phyloP scores from a whole-genome alignment of 164 flowering plant species.

The Chimonanthus praecox region DNA sequence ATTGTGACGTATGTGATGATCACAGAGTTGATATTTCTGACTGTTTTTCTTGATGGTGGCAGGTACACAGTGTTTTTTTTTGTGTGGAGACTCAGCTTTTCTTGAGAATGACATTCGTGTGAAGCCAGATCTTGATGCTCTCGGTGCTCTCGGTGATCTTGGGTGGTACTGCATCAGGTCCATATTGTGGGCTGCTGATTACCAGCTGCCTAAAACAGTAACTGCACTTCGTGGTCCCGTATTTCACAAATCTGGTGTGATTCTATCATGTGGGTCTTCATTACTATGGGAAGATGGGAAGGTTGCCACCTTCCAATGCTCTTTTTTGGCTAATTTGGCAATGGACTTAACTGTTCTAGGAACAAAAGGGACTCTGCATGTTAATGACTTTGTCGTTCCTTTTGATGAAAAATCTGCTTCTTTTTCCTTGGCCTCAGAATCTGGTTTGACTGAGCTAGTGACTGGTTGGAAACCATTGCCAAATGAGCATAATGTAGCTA shows the following conservation, averaged over 20 bases:
- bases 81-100: slow-evolving; percentile 15
- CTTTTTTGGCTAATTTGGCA: slow-evolving; percentile 24
- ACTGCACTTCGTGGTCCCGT: slow-evolving; percentile 23
- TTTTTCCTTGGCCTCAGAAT: slow-evolving; percentile 12
- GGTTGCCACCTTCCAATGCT: slow-evolving; percentile 36
- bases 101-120: slow-evolving; percentile 32
- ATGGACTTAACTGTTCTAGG: slow-evolving; percentile 28
- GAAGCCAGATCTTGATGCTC: slow-evolving; percentile 38
- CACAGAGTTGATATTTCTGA: not conserved
- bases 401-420: slow-evolving; percentile 18
- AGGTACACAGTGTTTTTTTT: slow-evolving; percentile 29
- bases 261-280: slow-evolving; percentile 28
- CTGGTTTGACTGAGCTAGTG: slow-evolving; percentile 20
- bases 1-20: not conserved
- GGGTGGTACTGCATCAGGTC: slow-evolving; percentile 49
- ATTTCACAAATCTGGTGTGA: slow-evolving; percentile 32
- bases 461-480: slow-evolving; percentile 24
- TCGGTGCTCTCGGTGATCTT: slow-evolving; percentile 39
- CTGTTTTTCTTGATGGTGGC: not conserved
- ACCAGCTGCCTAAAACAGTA: slow-evolving; percentile 36
- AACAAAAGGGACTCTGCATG: slow-evolving; percentile 22
- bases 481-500: slow-evolving; percentile 13
- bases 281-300: slow-evolving; percentile 38
- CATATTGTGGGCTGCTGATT: slow-evolving; percentile 36
- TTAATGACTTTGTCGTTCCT: slow-evolving; percentile 30